Conservation (phyloP, 768 basidiomycete genomes). For the Panaeolus papilionaceus region DNA sequence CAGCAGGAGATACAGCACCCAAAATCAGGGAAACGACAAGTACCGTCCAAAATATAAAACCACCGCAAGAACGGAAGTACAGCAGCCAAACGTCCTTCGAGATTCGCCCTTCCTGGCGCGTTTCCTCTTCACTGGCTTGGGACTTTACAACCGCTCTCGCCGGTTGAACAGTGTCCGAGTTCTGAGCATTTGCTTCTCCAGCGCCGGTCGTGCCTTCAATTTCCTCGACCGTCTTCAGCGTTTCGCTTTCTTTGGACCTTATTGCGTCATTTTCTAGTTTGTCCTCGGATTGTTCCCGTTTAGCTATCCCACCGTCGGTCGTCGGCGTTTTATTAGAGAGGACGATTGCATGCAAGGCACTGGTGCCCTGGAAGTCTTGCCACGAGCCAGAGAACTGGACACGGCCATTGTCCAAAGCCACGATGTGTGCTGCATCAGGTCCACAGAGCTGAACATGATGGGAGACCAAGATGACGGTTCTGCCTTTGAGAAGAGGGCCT, state of each 20-base stretch:
- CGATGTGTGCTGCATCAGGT: slow-evolving; percentile 79
- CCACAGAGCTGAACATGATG: slow-evolving; percentile 92
- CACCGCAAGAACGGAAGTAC: slow-evolving; percentile 4
- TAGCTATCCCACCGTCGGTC: slow-evolving; percentile 26
- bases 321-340: slow-evolving; percentile 49
- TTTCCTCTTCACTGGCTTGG: background rate
- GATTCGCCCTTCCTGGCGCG: background rate
- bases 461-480: slow-evolving; percentile 91
- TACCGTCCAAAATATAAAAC: background rate
- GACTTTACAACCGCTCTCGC: background rate
- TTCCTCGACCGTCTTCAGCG: background rate
- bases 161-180: background rate
- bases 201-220: background rate
- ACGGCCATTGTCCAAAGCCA: slow-evolving; percentile 81
- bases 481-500: slow-evolving; percentile 81
- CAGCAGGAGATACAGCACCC: slow-evolving; percentile 1
- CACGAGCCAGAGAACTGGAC: slow-evolving; percentile 73
- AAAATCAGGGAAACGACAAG: background rate
- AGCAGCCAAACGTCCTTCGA: slow-evolving; percentile 4
- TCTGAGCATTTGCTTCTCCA: background rate
- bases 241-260: background rate
- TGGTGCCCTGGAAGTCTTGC: slow-evolving; percentile 66
- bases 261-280: background rate
- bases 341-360: slow-evolving; percentile 66
- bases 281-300: background rate